Base-by-base conservation (phyloP, 306 rosid species). In the Lathyrus oleraceus region DNA sequence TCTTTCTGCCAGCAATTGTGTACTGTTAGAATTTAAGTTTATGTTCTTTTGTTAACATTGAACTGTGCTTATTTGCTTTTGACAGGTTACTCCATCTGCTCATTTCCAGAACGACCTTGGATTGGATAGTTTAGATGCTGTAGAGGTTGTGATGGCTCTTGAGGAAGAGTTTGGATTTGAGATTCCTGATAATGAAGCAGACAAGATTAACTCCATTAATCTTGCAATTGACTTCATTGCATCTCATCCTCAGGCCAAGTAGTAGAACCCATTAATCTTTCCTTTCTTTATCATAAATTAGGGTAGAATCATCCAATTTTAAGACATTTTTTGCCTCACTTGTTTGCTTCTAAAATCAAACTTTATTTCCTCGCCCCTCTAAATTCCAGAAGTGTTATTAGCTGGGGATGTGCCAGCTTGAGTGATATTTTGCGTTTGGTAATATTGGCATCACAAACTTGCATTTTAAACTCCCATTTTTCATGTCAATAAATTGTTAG, bases 121-220 rank as follows among this genome's bases (percentile, higher is more conserved):
- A 72, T 85, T 94, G 75, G 99, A 94, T 74, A 94, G 99, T 79
- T 86, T 94, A 71, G 99, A 94, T 82, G 21, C 99, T 6, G 97
- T 91, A 23, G 99, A 94, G 84, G 69, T 94, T n/a, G 97, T 91
- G 80, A 94, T 94, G 99, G 96, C 99, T 38, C 88, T 94, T 56
- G 99, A 94, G 86, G 99, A 94, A 81, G 99, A 94, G 78, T 94
- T 94, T 82, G 87, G 96, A 42, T 94, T 94, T 72, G 99, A 91
- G 90, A 91, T 94, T 76, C 99, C 97, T 2, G 99, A 91, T 71
- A 91, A 75, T 10, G 99, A 91, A 80, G 96, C 99, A 10, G 99
- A 94, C 85, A 94, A 86, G 91, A 94, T 94, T 81, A 87, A 80
- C 83, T 75, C 89, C 53, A 75, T 94, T 60, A 83, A 67, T 30